Evolutionary conservation across 768 basidiomycete species (phyloP), one percentile per base, ranked within the genome.

Genomic region (Boletus bicolor): DNA sequence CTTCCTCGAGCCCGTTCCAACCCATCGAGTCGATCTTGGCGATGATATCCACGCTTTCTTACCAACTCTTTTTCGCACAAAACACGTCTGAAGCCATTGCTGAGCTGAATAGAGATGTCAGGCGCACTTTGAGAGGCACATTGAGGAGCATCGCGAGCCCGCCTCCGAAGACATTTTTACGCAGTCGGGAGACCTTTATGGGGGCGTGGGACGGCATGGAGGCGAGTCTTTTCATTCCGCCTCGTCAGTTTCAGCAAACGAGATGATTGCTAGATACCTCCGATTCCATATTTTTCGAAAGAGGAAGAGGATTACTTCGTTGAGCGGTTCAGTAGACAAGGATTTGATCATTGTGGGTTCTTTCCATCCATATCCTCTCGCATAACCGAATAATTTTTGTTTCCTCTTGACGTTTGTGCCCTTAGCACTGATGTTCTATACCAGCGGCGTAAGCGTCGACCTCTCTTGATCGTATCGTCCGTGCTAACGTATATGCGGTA

Each of bases 291-390:
- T 69, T 79, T 89, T 43, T 77, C 79, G 0, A 42, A 63, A 0
- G 78, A 79, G 10, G 85, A 90, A 66, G 88, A 90, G 62, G 80
- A 85, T 60, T 89, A 89, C 63, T 81, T 87, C 55, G 79, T 88
- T 0, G 77, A 86, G 49, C 81, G 84, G 58, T 89, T 81, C 59
- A 63, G 64, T 39, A 71, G 72, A 10, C 83, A 82, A 59, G 82
- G 83, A 0, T 89, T 89, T 62, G 72, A 75, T 49, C 65, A 82
- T 53, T 86, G 89, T 89, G 59, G 24, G 85, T 73, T 12, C n/a
- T 32, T 30, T 48, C 1, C 6, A 11, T 8, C 12, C 8, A 42
- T 28, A 12, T 21, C 10, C 9, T 1, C 26, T 28, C 21, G 37
- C 42, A 19, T 17, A 15, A 21, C 9, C n/a, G 5, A 15, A 52